Evolutionary conservation across 1,284 basidiomycete genomes (phyloP).

Genomic region (Leccinum glutinopallens): DNA sequence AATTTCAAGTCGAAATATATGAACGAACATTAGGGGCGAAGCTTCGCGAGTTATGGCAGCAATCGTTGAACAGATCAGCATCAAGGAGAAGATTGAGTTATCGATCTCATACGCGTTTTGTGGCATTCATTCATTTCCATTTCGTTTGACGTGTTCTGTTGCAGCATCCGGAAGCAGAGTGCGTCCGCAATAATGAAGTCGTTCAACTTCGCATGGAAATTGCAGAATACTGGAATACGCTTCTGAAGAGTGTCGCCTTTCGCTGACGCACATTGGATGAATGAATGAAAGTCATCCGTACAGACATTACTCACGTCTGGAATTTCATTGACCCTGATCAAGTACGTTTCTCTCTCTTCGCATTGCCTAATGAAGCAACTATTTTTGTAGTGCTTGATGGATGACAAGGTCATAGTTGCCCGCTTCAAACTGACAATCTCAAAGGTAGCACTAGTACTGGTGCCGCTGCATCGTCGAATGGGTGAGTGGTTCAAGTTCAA

Average conservation of each 20-base stretch:
- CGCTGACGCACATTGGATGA: conserved; percentile 15
- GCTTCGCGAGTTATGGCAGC: conserved; percentile 5
- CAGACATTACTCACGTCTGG: conserved; percentile 32
- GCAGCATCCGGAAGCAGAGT: conserved; percentile 32
- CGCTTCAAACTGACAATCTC: conserved; percentile 11
- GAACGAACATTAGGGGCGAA: neutral
- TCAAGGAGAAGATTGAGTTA: conserved; percentile 16
- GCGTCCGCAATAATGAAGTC: neutral
- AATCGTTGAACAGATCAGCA: conserved; percentile 27
- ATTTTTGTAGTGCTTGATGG: conserved; percentile 13
- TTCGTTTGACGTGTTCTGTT: neutral
- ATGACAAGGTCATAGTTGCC: conserved; percentile 14
- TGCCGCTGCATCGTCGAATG: conserved; percentile 9
- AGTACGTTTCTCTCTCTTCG: conserved; percentile 14
- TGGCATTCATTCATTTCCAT: too few species aligned
- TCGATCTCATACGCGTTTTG: conserved; percentile 19
- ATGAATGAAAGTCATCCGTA: conserved; percentile 30
- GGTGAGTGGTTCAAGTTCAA: conserved; percentile 10
- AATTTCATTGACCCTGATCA: conserved; percentile 32
- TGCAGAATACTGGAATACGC: conserved; percentile 35
- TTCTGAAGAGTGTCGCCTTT: conserved; percentile 30
- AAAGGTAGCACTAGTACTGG: conserved; percentile 3
- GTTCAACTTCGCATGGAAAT: neutral
- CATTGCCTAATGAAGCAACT: neutral
- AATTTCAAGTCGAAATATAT: too few species aligned